Evolutionary conservation across 805 yeast genomes (phyloP).

Genomic region (Saccharomyces paradoxus): DNA sequence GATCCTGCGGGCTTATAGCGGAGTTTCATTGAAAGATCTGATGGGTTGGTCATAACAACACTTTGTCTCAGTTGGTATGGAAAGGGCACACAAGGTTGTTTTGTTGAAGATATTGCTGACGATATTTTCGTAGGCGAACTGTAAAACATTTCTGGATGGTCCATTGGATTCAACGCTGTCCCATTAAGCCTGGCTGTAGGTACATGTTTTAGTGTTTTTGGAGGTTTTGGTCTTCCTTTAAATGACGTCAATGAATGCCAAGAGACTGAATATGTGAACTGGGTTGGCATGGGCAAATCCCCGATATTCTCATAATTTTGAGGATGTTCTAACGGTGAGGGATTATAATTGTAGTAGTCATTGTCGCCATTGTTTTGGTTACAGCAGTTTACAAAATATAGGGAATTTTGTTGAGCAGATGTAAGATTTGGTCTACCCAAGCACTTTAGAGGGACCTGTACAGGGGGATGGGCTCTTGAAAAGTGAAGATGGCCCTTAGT

Average conservation of each 20-base stretch:
- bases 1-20: constrained; percentile 68
- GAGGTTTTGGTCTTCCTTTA: constrained; percentile 27
- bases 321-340: constrained; percentile 17
- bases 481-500: neutral
- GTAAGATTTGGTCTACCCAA: neutral
- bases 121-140: constrained; percentile 5
- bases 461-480: neutral
- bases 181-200: constrained; percentile 24
- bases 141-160: constrained; percentile 36
- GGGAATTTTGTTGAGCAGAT: neutral
- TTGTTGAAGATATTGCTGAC: neutral
- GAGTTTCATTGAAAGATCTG: constrained; percentile 44
- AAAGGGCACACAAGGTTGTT: constrained; percentile 12
- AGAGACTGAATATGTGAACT: constrained; percentile 27
- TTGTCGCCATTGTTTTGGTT: constrained; percentile 13
- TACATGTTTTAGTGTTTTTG: constrained; percentile 13
- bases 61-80: constrained; percentile 56
- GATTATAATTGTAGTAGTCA: neutral
- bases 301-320: constrained; percentile 27
- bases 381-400: neutral
- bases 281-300: constrained; percentile 34
- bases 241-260: constrained; percentile 27
- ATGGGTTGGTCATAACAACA: constrained; percentile 71
- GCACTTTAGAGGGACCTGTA: neutral
- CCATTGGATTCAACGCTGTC: constrained; percentile 35